A percentile compares a stretch with the other conserved stretches of the same genome.
phyloP scores from a whole-genome alignment of 2,329 filamentous ascomycete genomes.

The Fusarium nodosum region DNA sequence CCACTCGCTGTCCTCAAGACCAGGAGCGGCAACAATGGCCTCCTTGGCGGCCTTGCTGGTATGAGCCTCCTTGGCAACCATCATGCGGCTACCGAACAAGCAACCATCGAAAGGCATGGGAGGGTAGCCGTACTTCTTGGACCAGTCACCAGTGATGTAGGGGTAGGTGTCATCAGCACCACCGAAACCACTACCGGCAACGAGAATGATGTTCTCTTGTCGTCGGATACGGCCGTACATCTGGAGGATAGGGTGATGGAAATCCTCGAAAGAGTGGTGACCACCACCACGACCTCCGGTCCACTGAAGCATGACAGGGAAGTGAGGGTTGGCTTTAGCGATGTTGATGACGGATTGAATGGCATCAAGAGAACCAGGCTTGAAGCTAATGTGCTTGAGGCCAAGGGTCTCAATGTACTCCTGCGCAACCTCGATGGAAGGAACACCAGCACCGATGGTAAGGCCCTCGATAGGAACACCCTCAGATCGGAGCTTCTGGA shows the following conservation, averaged over 20 bases:
- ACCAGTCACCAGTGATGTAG: conserved; percentile 91
- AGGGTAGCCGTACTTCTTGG: conserved; percentile 86
- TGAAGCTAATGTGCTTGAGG: conserved; percentile 94
- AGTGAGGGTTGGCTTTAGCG: conserved; percentile 91
- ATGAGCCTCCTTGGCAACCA: conserved; percentile 93
- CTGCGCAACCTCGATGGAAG: conserved; percentile 91
- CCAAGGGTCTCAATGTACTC: conserved; percentile 95
- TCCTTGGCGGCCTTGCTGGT: conserved; percentile 90
- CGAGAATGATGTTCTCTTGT: conserved; percentile 86
- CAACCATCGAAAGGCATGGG: conserved; percentile 96
- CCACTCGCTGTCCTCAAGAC: conserved; percentile 86
- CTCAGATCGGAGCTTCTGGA: conserved; percentile 83
- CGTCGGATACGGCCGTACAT: conserved; percentile 93
- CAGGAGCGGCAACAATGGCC: conserved; percentile 87
- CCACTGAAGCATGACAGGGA: conserved; percentile 95
- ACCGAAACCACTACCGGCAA: conserved; percentile 93
- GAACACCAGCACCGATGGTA: conserved; percentile 92
- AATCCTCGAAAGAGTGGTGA: conserved; percentile 95
- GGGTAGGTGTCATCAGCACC: conserved; percentile 91
- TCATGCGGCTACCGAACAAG: conserved; percentile 91
- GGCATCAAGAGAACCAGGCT: conserved; percentile 88
- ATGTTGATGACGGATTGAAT: conserved; percentile 94
- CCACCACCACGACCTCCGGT: conserved; percentile 94
- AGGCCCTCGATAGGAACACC: conserved; percentile 93
- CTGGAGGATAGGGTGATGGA: conserved; percentile 89